Evolutionary conservation across 108 stramenopile genomes (phyloP), one percentile per base, ranked within the genome.

Genomic region (Skeletonema marinoi): DNA sequence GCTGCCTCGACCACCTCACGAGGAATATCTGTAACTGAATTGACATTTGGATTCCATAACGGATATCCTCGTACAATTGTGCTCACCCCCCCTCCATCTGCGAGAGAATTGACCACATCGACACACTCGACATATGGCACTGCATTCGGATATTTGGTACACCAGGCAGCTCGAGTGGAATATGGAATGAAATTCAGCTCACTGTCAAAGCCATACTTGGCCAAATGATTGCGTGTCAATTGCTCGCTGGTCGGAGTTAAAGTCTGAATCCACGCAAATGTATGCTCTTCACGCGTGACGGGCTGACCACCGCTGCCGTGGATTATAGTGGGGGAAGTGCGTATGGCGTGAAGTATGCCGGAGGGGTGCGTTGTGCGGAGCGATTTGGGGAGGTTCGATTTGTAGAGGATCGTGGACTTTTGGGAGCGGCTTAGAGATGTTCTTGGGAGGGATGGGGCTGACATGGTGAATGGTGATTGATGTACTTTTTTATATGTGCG

Each of bases 281-380:
- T 42, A 9, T 74, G 73, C 14, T 74, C 73, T 39, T 74, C 73
- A 5, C 73, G 50, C 11, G 16, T 19, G 13, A 10, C 19, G 7
- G 12, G 35, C 12, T 16, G n/a, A 10, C 36, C 50, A 33, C 13
- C 36, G 21, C 0, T 21, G 0, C 14, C 6, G 5, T 10, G 12
- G 33, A 41, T 13, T 32, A 39, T 31, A 39, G 48, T 12, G 33
- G 62, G n/a, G 0, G 73, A 64, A 5, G 16, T 25, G 14, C 73
- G 73, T 2, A 16, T 65, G 36, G 73, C 73, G 32, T 74, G 73
- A 48, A 74, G 73, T 13, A 74, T 65, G 48, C 73, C 65, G 13
- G 62, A 21, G n/a, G 46, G 38, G 35, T 48, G 44, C 1, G 35
- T 3, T 13, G 21, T 7, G 13, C 21, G 48, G 36, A 64, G 50